Evolutionary conservation across 345 rosid genomes (phyloP), one percentile per base, ranked within the genome.

Genomic region (Carallia brachiata): DNA sequence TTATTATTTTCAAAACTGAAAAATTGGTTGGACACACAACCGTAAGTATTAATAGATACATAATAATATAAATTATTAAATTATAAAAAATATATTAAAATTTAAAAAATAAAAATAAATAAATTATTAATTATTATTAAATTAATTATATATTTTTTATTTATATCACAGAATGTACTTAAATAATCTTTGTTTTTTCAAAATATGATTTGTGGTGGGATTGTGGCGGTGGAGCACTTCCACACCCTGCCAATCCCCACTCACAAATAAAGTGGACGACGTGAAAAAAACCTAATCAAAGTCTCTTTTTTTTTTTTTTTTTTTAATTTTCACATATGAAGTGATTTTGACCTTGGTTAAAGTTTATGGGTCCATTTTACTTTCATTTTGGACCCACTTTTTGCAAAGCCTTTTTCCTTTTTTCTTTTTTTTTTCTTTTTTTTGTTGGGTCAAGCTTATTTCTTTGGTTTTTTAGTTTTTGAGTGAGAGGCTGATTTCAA

Each of bases 191-290:
- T 23, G 23, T 23, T 23, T 56, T 30, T 6, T 56, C 60, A 56
- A 30, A 32, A 56, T 23, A 56, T 56, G 60, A 56, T 27, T 44
- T 44, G 50, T 44, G 50, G 50, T 12, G 16, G 16, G 50, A 16
- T 9, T 27, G 60, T 7, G 28, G 60, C 27, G 60, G 60, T 56
- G 60, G 60, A 56, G 60, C 60, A 56, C 60, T 56, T 55, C 59
- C 30, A 8, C 31, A 12, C n/a, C 47, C 13, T 44, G 50, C 50
- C 16, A 44, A 13, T 44, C 50, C 50, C 50, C 50, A 44, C 50
- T 44, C 50, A 44, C 12, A 3, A 12, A 44, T 44, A 44, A 27
- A 19, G 16, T 27, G 60, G 60, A 56, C 6, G 60, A 5, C 27
- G 60, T 56, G 32, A 32, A 56, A 56, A 23, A 56, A 27, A 32